A percentile compares a stretch with the other conserved stretches of the same genome.
phyloP scores from a whole-genome alignment of 2,329 filamentous ascomycete genomes.

The Ophiostoma angusticollis region DNA sequence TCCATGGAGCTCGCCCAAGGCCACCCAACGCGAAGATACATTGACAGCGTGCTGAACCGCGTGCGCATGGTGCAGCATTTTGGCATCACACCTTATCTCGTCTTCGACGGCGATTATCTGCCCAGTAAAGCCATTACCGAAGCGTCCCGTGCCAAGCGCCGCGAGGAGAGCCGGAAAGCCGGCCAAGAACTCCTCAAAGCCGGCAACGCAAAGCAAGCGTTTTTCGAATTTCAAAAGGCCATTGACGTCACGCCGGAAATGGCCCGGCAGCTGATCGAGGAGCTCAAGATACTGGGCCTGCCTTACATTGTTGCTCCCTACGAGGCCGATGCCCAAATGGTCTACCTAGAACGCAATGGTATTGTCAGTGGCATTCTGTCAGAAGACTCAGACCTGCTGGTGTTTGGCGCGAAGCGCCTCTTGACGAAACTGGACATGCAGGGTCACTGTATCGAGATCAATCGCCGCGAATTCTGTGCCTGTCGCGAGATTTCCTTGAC shows the following conservation, averaged over 20 bases:
- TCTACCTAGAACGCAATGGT: conserved; percentile 79
- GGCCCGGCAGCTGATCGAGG: conserved; percentile 83
- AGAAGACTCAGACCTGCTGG: conserved; percentile 89
- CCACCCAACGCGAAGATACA: conserved; percentile 78
- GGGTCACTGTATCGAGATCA: conserved; percentile 85
- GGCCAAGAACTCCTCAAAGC: conserved; percentile 71
- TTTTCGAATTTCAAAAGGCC: conserved; percentile 82
- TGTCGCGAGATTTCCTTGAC: conserved; percentile 80
- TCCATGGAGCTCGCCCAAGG: conserved; percentile 80
- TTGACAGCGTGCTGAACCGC: conserved; percentile 80
- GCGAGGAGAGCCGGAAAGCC: conserved; percentile 61
- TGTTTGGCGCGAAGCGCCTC: conserved; percentile 83
- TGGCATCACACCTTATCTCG: conserved; percentile 83
- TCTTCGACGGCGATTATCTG: conserved; percentile 91
- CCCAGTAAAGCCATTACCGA: conserved; percentile 90
- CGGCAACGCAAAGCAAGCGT: conserved; percentile 68
- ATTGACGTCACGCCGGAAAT: conserved; percentile 94
- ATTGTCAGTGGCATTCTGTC: conserved; percentile 80
- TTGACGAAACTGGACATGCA: conserved; percentile 92
- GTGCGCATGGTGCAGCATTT: conserved; percentile 92
- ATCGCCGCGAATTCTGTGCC: conserved; percentile 74
- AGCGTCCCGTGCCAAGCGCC: conserved; percentile 56
- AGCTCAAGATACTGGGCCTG: conserved; percentile 67
- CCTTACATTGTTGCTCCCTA: conserved; percentile 92
- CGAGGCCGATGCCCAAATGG: conserved; percentile 93